A percentile compares a stretch with the other conserved stretches of the same genome.
Evolutionary conservation across 345 rosid species (phyloP).

Genomic region (Limnanthes douglasii): DNA sequence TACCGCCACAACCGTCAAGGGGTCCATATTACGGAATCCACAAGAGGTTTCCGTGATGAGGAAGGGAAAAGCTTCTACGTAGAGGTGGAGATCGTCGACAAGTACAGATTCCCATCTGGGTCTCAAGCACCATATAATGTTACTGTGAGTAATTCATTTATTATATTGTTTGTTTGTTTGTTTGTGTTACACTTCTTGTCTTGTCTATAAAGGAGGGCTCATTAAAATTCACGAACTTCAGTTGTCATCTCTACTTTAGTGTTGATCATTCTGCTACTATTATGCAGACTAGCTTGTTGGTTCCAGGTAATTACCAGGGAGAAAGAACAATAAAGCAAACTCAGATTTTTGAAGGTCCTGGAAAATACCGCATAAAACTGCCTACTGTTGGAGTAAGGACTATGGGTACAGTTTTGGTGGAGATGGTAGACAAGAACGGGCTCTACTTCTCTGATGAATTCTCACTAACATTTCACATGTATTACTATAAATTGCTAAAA

Average conservation of each 20-base stretch:
- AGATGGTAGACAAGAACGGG: slow-evolving; percentile 93
- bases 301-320: slow-evolving; percentile 94
- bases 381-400: slow-evolving; percentile 90
- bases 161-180: not conserved
- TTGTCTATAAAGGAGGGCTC: not conserved
- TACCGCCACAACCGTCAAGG: slow-evolving; percentile 65
- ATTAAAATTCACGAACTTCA: slow-evolving; percentile 2
- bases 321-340: slow-evolving; percentile 61
- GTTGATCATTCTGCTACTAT: not conserved
- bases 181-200: not conserved
- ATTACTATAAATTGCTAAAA: slow-evolving; percentile 88
- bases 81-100: slow-evolving; percentile 89
- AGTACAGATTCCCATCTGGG: slow-evolving; percentile 80
- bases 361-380: slow-evolving; percentile 67
- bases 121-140: slow-evolving; percentile 86
- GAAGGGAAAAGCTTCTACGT: slow-evolving; percentile 98
- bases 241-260: not conserved
- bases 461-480: slow-evolving; percentile 94
- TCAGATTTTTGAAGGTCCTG: slow-evolving; percentile 51
- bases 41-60: slow-evolving; percentile 94
- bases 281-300: slow-evolving; percentile 72
- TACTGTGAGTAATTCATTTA: slow-evolving; percentile 42
- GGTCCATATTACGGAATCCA: slow-evolving; percentile 58
- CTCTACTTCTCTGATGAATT: slow-evolving; percentile 89
- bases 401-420: slow-evolving; percentile 83